Conservation (phyloP, 2,329 filamentous ascomycete genomes). For the Amesomyces nigricolor region DNA sequence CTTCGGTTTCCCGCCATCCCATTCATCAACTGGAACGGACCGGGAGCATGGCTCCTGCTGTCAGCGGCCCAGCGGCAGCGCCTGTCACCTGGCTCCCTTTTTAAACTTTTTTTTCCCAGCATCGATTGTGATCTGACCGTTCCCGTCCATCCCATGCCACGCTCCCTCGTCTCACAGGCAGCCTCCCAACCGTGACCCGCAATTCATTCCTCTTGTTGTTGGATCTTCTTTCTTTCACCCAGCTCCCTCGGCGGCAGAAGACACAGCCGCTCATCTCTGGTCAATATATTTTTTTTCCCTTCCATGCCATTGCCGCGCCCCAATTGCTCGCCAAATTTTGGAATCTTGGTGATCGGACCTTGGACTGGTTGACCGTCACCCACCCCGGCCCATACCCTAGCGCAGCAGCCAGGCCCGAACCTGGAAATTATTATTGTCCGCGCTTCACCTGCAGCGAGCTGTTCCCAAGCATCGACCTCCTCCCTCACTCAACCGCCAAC, state of each 20-base stretch:
- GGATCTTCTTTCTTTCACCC: constrained; percentile 16
- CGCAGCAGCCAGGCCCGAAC: constrained; percentile 14
- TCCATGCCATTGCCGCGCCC: constrained; percentile 17
- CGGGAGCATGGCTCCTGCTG: no score
- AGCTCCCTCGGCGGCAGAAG: constrained; percentile 7
- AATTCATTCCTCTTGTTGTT: constrained; percentile 16
- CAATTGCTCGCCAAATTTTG: constrained; percentile 20
- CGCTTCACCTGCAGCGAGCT: constrained; percentile 23
- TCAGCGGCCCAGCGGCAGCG: no score
- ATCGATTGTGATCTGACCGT: constrained; percentile 7
- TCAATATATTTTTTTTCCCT: constrained; percentile 16
- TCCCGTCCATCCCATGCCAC: constrained; percentile 16
- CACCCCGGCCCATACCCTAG: constrained; percentile 21
- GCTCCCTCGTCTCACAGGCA: constrained; percentile 12
- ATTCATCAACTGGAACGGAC: no score
- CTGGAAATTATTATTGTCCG: constrained; percentile 27
- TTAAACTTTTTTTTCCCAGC: constrained; percentile 7
- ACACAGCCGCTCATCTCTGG: constrained; percentile 24
- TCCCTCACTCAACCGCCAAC: constrained; percentile 1
- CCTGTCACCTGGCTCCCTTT: neutral
- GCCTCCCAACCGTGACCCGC: constrained; percentile 15
- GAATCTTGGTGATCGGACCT: constrained; percentile 10
- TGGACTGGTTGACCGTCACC: constrained; percentile 20
- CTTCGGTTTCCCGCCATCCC: no score
- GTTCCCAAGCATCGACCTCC: constrained; percentile 20